Evolutionary conservation across 768 basidiomycete species (phyloP).

Genomic region (Sporobolomyces pararoseus): DNA sequence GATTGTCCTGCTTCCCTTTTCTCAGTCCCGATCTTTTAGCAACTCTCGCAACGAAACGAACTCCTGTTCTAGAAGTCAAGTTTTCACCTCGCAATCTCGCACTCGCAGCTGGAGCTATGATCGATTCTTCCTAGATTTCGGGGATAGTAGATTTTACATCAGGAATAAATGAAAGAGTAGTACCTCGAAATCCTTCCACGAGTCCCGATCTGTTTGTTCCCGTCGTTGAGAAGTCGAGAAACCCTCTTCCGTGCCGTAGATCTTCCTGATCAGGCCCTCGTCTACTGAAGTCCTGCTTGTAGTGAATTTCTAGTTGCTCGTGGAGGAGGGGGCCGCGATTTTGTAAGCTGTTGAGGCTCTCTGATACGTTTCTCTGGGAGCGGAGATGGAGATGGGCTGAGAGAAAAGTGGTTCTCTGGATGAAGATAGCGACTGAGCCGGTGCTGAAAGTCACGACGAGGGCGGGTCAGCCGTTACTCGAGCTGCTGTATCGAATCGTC

Average conservation of each 20-base stretch:
- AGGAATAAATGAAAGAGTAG: background rate
- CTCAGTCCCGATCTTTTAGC: slow-evolving; percentile 74
- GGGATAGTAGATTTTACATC: background rate
- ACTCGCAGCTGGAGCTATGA: slow-evolving; percentile 65
- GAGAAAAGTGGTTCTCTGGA: background rate
- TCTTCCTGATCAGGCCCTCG: no score
- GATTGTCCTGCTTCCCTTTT: no score
- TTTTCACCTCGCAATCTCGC: slow-evolving; percentile 94
- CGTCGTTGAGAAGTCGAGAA: no score
- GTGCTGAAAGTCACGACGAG: background rate
- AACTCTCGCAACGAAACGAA: slow-evolving; percentile 92
- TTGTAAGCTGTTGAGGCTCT: background rate
- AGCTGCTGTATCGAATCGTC: background rate
- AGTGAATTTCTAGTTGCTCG: background rate
- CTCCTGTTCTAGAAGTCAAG: slow-evolving; percentile 84
- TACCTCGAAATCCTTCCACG: background rate
- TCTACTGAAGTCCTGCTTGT: no score
- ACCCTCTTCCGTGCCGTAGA: no score
- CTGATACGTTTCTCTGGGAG: background rate
- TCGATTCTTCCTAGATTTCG: slow-evolving; percentile 2
- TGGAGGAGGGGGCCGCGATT: background rate
- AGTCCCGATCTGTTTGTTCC: no score
- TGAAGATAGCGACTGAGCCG: background rate
- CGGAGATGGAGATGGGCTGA: background rate
- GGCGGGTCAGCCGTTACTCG: no score